Evolutionary conservation across 495 filamentous ascomycete genomes (phyloP).

Genomic region (Acidomyces sp.): DNA sequence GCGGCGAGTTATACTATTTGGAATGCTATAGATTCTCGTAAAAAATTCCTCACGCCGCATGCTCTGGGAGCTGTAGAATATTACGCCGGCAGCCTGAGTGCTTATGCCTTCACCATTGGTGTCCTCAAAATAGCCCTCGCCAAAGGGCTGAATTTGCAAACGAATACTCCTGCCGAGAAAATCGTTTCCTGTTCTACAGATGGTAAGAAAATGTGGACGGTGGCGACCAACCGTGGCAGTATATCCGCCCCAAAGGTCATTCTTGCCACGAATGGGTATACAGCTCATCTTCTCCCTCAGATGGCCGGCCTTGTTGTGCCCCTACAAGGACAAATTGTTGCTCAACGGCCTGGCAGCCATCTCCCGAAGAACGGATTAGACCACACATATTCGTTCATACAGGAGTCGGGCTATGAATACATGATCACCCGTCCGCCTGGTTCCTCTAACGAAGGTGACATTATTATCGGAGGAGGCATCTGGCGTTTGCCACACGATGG

Average conservation of each 20-base stretch:
- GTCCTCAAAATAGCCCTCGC: slow-evolving; percentile 41
- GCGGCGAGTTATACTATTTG: slow-evolving; percentile 37
- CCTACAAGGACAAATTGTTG: slow-evolving; percentile 52
- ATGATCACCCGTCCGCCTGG: slow-evolving; percentile 47
- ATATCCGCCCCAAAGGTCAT: slow-evolving; percentile 45
- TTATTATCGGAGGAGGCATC: slow-evolving; percentile 59
- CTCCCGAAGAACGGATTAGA: slow-evolving; percentile 34
- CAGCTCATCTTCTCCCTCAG: slow-evolving; percentile 41
- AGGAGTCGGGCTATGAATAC: slow-evolving; percentile 48
- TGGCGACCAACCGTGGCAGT: slow-evolving; percentile 42
- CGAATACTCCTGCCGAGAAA: slow-evolving; percentile 42
- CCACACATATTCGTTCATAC: slow-evolving; percentile 50
- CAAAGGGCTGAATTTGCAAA: slow-evolving; percentile 47
- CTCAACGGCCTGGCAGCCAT: slow-evolving; percentile 40
- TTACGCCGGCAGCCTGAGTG: slow-evolving; percentile 48
- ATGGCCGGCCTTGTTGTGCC: slow-evolving; percentile 53
- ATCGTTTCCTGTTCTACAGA: slow-evolving; percentile 24
- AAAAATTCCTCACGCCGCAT: slow-evolving; percentile 32
- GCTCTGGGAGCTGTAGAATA: slow-evolving; percentile 44
- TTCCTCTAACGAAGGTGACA: slow-evolving; percentile 38
- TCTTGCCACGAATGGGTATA: slow-evolving; percentile 63
- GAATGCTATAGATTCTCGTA: slow-evolving; percentile 33
- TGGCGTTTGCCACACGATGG: slow-evolving; percentile 36
- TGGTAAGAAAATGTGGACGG: slow-evolving; percentile 25
- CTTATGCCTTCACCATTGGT: slow-evolving; percentile 51